Evolutionary conservation across 2,329 filamentous ascomycete species (phyloP).

Genomic region (Fusarium cicatricum): DNA sequence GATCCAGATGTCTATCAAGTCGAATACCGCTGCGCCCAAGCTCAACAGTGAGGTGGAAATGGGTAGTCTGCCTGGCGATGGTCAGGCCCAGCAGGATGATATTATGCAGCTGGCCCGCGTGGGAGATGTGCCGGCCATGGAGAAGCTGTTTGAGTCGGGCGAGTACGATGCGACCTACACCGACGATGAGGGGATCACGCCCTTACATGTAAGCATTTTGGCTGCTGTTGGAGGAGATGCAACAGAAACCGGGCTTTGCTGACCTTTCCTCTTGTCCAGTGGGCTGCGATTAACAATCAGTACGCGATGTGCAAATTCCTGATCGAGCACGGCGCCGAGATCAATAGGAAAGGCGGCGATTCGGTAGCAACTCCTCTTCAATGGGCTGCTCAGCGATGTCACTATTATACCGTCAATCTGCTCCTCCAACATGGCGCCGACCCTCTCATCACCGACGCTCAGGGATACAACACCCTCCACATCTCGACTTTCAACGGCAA

Average conservation of each 20-base stretch:
- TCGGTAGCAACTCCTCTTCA: conserved; percentile 93
- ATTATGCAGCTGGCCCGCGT: conserved; percentile 95
- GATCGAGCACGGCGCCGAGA: conserved; percentile 82
- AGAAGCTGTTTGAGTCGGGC: conserved; percentile 85
- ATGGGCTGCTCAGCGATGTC: conserved; percentile 95
- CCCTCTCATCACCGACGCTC: conserved; percentile 88
- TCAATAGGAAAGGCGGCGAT: conserved; percentile 95
- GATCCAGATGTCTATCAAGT: conserved; percentile 64
- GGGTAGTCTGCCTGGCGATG: conserved; percentile 56
- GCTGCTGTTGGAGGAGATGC: background rate
- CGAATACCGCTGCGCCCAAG: conserved; percentile 60
- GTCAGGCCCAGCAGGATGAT: conserved; percentile 66
- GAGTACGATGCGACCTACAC: conserved; percentile 83
- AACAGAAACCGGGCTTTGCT: conserved; percentile 6
- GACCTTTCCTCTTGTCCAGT: conserved; percentile 61
- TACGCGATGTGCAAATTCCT: conserved; percentile 97
- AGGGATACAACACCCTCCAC: conserved; percentile 98
- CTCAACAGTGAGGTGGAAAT: conserved; percentile 66
- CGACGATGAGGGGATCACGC: conserved; percentile 94
- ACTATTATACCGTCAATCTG: conserved; percentile 96
- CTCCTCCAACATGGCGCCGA: conserved; percentile 92
- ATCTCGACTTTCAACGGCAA: conserved; percentile 98
- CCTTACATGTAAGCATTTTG: conserved; percentile 79
- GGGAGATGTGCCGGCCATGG: conserved; percentile 86
- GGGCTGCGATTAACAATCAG: conserved; percentile 99